These are phyloP conservation scores for Ceratobasidium sp. DNA, from an alignment of 1,284 basidiomycete species.

Conservation along the genomic window DNA sequence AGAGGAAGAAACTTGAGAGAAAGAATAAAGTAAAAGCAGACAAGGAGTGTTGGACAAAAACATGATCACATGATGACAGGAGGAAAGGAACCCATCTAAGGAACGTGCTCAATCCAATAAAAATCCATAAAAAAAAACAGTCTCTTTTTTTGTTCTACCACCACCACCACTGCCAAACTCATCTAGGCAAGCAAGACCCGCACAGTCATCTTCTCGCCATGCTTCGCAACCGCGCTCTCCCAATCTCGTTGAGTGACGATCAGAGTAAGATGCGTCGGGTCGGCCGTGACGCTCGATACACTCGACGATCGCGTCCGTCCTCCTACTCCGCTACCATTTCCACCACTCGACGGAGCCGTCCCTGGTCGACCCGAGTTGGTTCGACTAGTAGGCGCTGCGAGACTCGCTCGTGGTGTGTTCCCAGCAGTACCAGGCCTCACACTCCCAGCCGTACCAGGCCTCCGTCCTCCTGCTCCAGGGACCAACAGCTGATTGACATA, in stretches of 20 bases:
- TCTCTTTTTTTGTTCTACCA: not conserved
- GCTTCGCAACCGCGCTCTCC: slow-evolving; percentile 38
- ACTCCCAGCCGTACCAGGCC: slow-evolving; percentile 8
- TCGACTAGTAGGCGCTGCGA: not conserved
- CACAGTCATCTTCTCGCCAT: slow-evolving; percentile 45
- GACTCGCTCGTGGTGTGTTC: not conserved
- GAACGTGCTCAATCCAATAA: slow-evolving; percentile 20
- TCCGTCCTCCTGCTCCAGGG: too few species aligned
- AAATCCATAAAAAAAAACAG: slow-evolving; percentile 12
- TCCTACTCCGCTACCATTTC: not conserved
- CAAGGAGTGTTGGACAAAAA: slow-evolving; percentile 12
- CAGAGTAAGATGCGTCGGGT: slow-evolving; percentile 36
- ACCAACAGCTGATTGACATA: slow-evolving; percentile 14
- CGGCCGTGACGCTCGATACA: slow-evolving; percentile 25
- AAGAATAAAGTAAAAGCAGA: slow-evolving; percentile 3
- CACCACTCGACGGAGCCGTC: slow-evolving; percentile 15
- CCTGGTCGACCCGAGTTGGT: slow-evolving; percentile 21
- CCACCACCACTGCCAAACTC: not conserved
- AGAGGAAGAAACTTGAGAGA: too few species aligned
- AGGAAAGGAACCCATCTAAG: slow-evolving; percentile 15
- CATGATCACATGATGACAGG: not conserved
- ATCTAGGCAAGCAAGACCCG: slow-evolving; percentile 39
- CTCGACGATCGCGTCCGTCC: slow-evolving; percentile 37
- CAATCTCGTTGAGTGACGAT: slow-evolving; percentile 41
- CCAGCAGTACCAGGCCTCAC: not conserved